Conservation (phyloP, 805 yeast genomes). For the Saccharomycopsis guyanensis region DNA sequence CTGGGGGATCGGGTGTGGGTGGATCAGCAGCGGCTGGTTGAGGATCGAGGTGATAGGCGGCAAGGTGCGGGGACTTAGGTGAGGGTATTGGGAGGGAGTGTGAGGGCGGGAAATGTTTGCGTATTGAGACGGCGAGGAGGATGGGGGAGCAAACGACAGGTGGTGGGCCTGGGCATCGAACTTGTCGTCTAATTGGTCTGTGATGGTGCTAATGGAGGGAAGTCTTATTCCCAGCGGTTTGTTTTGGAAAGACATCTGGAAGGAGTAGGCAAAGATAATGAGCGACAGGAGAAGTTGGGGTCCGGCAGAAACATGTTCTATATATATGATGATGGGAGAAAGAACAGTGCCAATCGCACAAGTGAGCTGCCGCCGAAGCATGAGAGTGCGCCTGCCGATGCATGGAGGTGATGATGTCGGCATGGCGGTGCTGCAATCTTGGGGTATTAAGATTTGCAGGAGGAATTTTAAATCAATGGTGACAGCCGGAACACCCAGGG, state of each 20-base stretch:
- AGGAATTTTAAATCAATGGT: background rate
- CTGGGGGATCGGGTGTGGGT: background rate
- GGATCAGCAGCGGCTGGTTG: background rate
- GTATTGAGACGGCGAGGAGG: conserved; percentile 3
- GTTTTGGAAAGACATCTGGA: conserved; percentile 1
- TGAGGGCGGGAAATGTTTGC: background rate
- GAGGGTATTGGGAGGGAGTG: background rate
- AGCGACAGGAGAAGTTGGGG: background rate
- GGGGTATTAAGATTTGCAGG: background rate
- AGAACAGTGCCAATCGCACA: background rate
- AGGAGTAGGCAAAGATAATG: background rate
- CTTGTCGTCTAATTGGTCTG: conserved; percentile 12
- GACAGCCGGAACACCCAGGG: background rate
- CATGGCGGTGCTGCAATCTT: background rate
- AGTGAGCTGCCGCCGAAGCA: background rate
- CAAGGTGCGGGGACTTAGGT: conserved; percentile 4
- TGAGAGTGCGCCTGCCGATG: background rate
- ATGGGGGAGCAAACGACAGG: background rate
- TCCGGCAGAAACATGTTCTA: background rate
- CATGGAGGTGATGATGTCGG: background rate
- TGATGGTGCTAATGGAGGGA: conserved; percentile 16
- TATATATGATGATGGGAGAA: background rate
- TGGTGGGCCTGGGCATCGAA: background rate
- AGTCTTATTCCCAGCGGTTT: conserved; percentile 11
- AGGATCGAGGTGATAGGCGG: conserved; percentile 14